Evolutionary conservation across 1,139 yeast species (phyloP).

Genomic region (Yamadazyma triangularis): DNA sequence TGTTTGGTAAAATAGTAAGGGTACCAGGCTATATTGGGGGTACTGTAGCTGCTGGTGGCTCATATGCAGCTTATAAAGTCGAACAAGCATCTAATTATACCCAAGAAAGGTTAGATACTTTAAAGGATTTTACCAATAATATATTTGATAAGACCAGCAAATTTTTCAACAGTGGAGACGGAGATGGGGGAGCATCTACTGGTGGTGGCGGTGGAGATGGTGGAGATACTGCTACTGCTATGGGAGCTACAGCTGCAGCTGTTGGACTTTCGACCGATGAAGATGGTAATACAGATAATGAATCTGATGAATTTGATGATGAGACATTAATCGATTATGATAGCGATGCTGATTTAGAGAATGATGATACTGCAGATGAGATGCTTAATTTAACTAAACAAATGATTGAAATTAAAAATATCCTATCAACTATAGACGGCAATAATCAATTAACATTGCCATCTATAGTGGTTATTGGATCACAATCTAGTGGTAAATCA

Average conservation of each 20-base stretch:
- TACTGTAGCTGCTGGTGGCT: conserved; percentile 90
- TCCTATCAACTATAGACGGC: conserved; percentile 73
- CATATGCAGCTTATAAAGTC: conserved; percentile 85
- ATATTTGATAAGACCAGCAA: conserved; percentile 43
- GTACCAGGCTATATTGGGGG: conserved; percentile 85
- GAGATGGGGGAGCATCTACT: conserved; percentile 12
- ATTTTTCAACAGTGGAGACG: conserved; percentile 25
- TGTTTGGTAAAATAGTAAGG: conserved; percentile 32
- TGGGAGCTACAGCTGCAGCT: conserved; percentile 46
- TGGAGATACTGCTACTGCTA: conserved; percentile 35
- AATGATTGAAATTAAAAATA: conserved; percentile 91
- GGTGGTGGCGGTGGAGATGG: conserved; percentile 26
- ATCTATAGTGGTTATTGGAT: conserved; percentile 93
- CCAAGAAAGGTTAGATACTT: conserved; percentile 55
- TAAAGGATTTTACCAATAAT: conserved; percentile 55
- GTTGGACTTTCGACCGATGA: conserved; percentile 36
- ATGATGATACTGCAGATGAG: conserved; percentile 57
- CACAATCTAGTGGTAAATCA: conserved; percentile 95
- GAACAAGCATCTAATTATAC: conserved; percentile 80
- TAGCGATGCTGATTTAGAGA: conserved; percentile 38
- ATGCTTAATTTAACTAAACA: conserved; percentile 86
- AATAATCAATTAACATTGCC: conserved; percentile 79
- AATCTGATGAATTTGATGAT: conserved; percentile 13
- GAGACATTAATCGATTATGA: conserved; percentile 19
- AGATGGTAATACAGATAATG: conserved; percentile 14